These are phyloP conservation scores for Ormosia semicastrata DNA, from an alignment of 306 rosid species.

Conservation along the genomic window DNA sequence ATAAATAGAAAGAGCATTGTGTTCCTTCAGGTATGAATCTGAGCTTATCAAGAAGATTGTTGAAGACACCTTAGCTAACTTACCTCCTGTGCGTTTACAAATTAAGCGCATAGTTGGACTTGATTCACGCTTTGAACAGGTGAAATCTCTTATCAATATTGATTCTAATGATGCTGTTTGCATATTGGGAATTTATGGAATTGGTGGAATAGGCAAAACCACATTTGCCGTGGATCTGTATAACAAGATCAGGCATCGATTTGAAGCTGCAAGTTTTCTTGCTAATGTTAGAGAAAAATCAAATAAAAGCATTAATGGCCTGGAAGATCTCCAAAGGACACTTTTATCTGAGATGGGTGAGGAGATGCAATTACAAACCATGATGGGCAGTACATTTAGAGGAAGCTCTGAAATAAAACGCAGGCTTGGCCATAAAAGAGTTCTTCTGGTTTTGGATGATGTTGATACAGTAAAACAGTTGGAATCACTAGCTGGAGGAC, in stretches of 20 bases:
- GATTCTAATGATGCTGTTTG: background rate
- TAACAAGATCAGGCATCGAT: background rate
- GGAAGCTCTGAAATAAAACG: background rate
- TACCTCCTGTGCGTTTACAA: background rate
- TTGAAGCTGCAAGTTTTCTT: slow-evolving; percentile 25
- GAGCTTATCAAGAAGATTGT: slow-evolving; percentile 6
- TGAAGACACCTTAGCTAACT: background rate
- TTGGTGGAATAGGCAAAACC: slow-evolving; percentile 27
- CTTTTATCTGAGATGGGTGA: slow-evolving; percentile 6
- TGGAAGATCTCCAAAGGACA: slow-evolving; percentile 20
- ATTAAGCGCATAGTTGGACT: background rate
- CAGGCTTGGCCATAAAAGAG: background rate
- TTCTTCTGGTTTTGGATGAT: slow-evolving; percentile 34
- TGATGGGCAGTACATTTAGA: background rate
- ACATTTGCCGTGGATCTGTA: slow-evolving; percentile 6
- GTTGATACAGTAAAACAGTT: background rate
- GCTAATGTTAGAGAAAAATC: slow-evolving; percentile 20
- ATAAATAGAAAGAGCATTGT: background rate
- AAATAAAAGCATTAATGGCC: background rate
- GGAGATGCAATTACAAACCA: background rate
- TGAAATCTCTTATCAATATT: background rate
- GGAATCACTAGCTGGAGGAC: slow-evolving; percentile 8
- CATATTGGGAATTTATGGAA: slow-evolving; percentile 24
- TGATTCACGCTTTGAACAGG: background rate
- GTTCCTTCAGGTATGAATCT: slow-evolving; percentile 10